Evolutionary conservation across 2,329 filamentous ascomycete species (phyloP).

Genomic region (Rutstroemia sp.): DNA sequence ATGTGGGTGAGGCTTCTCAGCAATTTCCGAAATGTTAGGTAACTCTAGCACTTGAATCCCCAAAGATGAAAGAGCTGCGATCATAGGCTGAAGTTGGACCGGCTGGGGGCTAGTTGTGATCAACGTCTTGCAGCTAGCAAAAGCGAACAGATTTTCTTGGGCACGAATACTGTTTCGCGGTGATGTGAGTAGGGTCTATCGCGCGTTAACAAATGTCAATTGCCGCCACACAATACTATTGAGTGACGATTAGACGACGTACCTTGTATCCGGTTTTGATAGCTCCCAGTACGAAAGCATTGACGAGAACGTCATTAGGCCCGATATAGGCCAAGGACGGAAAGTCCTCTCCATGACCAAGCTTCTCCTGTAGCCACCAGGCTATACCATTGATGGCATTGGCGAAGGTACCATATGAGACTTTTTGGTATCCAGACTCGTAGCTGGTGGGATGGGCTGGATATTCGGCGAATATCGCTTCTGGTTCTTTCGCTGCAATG

Average conservation of each 20-base stretch:
- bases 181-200: background rate
- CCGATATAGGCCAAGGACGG: slow-evolving; percentile 40
- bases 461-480: slow-evolving; percentile 4
- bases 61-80: background rate
- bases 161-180: slow-evolving; percentile 4
- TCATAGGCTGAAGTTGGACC: background rate
- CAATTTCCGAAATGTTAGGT: background rate
- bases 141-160: background rate
- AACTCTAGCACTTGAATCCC: background rate
- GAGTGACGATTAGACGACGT: background rate
- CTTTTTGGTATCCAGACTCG: slow-evolving; percentile 6
- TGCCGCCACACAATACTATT: background rate
- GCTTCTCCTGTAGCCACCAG: slow-evolving; percentile 11
- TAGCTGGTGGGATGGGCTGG: background rate
- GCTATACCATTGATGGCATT: slow-evolving; percentile 16
- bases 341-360: slow-evolving; percentile 17
- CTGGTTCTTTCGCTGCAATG: background rate
- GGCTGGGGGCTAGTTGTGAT: background rate
- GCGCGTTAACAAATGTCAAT: background rate
- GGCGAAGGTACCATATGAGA: slow-evolving; percentile 11
- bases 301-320: background rate
- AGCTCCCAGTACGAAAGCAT: slow-evolving; percentile 1
- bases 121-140: background rate
- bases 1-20: background rate
- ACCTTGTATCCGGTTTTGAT: slow-evolving; percentile 6